A percentile compares a stretch with the other conserved stretches of the same genome.
phyloP scores from a whole-genome alignment of 129 eudicot species.

The Kitagawia praeruptora region DNA sequence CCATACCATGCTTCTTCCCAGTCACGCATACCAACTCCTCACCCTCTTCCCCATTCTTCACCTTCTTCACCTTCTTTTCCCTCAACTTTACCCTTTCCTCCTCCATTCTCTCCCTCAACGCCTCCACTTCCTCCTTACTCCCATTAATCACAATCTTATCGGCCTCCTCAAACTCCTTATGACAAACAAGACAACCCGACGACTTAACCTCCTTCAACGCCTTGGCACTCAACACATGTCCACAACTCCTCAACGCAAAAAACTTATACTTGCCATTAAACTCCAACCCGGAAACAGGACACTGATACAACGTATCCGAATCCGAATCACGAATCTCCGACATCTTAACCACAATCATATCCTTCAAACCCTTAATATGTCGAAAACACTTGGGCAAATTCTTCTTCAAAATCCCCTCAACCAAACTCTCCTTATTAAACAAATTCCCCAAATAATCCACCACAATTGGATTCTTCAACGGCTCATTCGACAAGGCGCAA shows the following conservation, averaged over 20 bases:
- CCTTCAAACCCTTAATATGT: conserved; percentile 80
- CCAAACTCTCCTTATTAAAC: conserved; percentile 76
- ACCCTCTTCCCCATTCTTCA: conserved; percentile 33
- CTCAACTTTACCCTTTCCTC: conserved; percentile 37
- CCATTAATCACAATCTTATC: conserved; percentile 89
- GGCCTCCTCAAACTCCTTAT: conserved; percentile 51
- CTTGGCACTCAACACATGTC: conserved; percentile 80
- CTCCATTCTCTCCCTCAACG: conserved; percentile 53
- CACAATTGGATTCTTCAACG: conserved; percentile 64
- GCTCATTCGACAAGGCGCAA: conserved; percentile 77
- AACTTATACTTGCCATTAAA: conserved; percentile 85
- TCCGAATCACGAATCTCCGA: conserved; percentile 26
- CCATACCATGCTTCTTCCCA: conserved; percentile 63
- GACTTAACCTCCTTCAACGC: conserved; percentile 87
- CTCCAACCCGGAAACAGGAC: conserved; percentile 72
- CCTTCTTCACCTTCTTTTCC: conserved; percentile 51
- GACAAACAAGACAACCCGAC: conserved; percentile 67
- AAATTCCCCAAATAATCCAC: conserved; percentile 74
- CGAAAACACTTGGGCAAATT: conserved; percentile 56
- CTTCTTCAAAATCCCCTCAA: conserved; percentile 58
- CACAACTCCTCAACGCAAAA: conserved; percentile 60
- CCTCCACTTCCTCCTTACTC: conserved; percentile 63
- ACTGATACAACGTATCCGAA: conserved; percentile 41
- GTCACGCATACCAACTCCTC: conserved; percentile 26
- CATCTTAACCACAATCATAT: conserved; percentile 61